Evolutionary conservation across 1,284 basidiomycete genomes (phyloP).

Genomic region (Inonotus hispidus): DNA sequence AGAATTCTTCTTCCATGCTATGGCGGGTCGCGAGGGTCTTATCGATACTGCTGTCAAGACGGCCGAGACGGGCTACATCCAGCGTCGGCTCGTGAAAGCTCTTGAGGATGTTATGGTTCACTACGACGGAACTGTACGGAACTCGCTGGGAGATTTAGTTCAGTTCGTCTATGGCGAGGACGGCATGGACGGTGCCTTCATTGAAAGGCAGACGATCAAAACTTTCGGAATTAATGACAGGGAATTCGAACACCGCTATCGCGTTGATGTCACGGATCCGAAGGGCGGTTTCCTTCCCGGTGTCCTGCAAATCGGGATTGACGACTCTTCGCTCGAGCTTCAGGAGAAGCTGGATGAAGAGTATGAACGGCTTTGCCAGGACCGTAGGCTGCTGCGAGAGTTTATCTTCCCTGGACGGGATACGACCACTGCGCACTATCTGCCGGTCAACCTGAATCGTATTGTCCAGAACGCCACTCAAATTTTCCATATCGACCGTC

Average conservation of each 20-base stretch:
- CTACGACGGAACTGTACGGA: conserved; percentile 97
- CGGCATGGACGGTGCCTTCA: conserved; percentile 97
- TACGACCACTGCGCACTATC: conserved; percentile 67
- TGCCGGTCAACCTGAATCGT: conserved; percentile 92
- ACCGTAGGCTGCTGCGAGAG: conserved; percentile 70
- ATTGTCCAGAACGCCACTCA: conserved; percentile 95
- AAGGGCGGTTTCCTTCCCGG: conserved; percentile 74
- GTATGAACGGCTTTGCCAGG: conserved; percentile 69
- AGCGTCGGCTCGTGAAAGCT: conserved; percentile 96
- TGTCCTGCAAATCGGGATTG: conserved; percentile 90
- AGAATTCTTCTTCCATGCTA: conserved; percentile 99
- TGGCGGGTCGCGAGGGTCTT: conserved; percentile 98
- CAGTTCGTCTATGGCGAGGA: conserved; percentile 99
- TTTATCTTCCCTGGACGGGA: conserved; percentile 85
- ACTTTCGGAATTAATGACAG: conserved; percentile 81
- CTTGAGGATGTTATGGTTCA: conserved; percentile 96
- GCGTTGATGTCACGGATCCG: conserved; percentile 87
- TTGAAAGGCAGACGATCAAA: conserved; percentile 92
- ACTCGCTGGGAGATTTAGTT: conserved; percentile 91
- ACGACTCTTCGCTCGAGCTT: conserved; percentile 84
- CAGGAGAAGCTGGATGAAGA: conserved; percentile 90
- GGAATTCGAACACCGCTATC: conserved; percentile 87
- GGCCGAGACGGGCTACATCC: conserved; percentile 99
- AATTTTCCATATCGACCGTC: conserved; percentile 94
- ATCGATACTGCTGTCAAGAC: conserved; percentile 99